Conservation (phyloP, 2,329 filamentous ascomycete genomes). For the Ascochyta viciae-villosae region DNA sequence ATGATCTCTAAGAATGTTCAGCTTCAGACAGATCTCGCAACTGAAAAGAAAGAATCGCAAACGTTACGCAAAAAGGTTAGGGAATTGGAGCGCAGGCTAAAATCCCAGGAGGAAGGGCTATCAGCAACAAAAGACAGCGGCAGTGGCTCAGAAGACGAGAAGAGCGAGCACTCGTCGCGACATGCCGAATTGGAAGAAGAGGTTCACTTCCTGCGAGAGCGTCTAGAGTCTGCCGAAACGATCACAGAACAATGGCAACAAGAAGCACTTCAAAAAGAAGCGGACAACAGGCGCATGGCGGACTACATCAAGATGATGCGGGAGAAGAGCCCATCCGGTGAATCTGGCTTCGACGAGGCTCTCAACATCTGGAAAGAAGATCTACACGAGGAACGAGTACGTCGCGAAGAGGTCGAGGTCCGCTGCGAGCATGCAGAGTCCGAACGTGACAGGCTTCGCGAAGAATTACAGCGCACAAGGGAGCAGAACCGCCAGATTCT, state of each 20-base stretch:
- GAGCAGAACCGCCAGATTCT: conserved; percentile 49
- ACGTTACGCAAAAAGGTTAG: conserved; percentile 79
- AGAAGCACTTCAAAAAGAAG: conserved; percentile 79
- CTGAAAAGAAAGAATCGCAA: conserved; percentile 90
- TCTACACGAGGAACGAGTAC: conserved; percentile 86
- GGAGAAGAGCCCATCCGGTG: conserved; percentile 50
- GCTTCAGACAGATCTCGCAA: conserved; percentile 86
- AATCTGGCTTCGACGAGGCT: conserved; percentile 50
- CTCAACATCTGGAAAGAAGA: conserved; percentile 92
- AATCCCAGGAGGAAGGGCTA: conserved; percentile 62
- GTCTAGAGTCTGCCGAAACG: conserved; percentile 81
- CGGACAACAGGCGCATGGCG: conserved; percentile 84
- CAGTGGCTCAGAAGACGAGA: conserved; percentile 59
- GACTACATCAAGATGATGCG: conserved; percentile 76
- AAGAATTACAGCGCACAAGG: conserved; percentile 78
- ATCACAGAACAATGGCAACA: conserved; percentile 83
- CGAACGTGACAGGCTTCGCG: conserved; percentile 81
- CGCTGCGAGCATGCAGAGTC: conserved; percentile 89
- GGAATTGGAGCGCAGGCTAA: conserved; percentile 82
- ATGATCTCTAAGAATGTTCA: conserved; percentile 98
- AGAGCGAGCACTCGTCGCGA: conserved; percentile 61
- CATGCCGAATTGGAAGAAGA: conserved; percentile 81
- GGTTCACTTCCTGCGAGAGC: conserved; percentile 81
- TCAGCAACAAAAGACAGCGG: conserved; percentile 54
- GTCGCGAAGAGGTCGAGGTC: conserved; percentile 86